phyloP scores from a whole-genome alignment of 805 yeast species.

The Kluyveromyces wickerhamii region DNA sequence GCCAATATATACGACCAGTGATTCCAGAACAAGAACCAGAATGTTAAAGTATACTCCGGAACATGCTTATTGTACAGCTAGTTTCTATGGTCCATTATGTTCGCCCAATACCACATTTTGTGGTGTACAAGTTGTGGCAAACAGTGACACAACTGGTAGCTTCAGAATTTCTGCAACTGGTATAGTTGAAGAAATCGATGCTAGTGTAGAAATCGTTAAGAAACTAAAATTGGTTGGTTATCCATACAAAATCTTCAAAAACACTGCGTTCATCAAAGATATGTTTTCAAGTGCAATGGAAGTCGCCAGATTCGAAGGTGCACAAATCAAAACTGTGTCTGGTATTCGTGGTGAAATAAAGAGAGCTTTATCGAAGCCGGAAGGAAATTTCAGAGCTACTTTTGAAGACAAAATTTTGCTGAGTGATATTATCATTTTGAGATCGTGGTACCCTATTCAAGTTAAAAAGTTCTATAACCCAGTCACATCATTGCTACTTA shows the following conservation, averaged over 20 bases:
- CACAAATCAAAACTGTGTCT: slow-evolving; percentile 90
- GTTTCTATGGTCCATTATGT: slow-evolving; percentile 94
- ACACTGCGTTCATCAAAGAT: slow-evolving; percentile 94
- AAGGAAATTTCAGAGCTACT: slow-evolving; percentile 92
- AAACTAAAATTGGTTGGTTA: slow-evolving; percentile 91
- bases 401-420: slow-evolving; percentile 91
- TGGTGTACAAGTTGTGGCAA: slow-evolving; percentile 84
- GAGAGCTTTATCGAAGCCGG: slow-evolving; percentile 88
- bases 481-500: slow-evolving; percentile 77
- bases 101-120: slow-evolving; percentile 97
- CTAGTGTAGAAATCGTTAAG: slow-evolving; percentile 84
- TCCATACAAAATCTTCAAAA: slow-evolving; percentile 87
- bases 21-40: slow-evolving; percentile 94
- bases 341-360: slow-evolving; percentile 98
- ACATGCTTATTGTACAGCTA: slow-evolving; percentile 92
- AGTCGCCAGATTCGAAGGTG: slow-evolving; percentile 97
- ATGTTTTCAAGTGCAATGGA: slow-evolving; percentile 91
- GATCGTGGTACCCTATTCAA: slow-evolving; percentile 95
- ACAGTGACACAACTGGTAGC: slow-evolving; percentile 74
- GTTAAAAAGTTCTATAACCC: slow-evolving; percentile 92
- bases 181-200: slow-evolving; percentile 86
- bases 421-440: slow-evolving; percentile 81
- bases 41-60: slow-evolving; percentile 98
- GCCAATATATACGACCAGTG: slow-evolving; percentile 93
- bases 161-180: slow-evolving; percentile 97